Evolutionary conservation across 169 alveolate species (phyloP).

Genomic region (Plasmodium ovale): DNA sequence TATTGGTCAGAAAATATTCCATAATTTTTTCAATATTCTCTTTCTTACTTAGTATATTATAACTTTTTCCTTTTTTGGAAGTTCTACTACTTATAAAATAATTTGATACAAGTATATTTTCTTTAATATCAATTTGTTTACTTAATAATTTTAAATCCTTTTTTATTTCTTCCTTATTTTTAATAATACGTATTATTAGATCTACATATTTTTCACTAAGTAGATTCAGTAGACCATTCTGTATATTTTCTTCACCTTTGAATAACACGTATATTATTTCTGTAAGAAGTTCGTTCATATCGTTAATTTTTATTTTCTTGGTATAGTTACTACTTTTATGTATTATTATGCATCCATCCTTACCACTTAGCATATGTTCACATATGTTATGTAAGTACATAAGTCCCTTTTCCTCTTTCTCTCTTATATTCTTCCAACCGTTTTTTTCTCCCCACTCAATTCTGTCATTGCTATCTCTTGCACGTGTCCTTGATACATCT

Average conservation of each 20-base stretch:
- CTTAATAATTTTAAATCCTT: conserved; percentile 53
- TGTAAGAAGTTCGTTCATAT: conserved; percentile 32
- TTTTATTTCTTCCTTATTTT: conserved; percentile 47
- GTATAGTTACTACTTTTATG: conserved; percentile 15
- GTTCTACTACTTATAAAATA: conserved; percentile 53
- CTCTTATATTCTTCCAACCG: not conserved
- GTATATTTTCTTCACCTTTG: conserved; percentile 17
- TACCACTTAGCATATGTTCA: conserved; percentile 6
- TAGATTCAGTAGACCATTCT: conserved; percentile 29
- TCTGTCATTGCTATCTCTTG: not conserved
- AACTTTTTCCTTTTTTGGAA: conserved; percentile 26
- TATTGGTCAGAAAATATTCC: conserved; percentile 25
- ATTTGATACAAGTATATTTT: conserved; percentile 37
- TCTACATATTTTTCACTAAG: conserved; percentile 43
- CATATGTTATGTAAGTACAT: conserved; percentile 41
- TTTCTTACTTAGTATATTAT: conserved; percentile 15
- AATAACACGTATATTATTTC: conserved; percentile 45
- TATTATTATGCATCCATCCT: conserved; percentile 17
- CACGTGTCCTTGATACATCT: not conserved
- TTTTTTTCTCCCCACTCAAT: not conserved
- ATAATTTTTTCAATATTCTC: conserved; percentile 65
- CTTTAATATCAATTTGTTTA: conserved; percentile 51
- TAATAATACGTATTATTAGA: conserved; percentile 49
- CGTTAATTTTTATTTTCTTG: conserved; percentile 34
- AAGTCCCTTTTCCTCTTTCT: conserved; percentile 45